phyloP scores from a whole-genome alignment of 2,329 filamentous ascomycete genomes.

The Ampelomyces quisqualis region DNA sequence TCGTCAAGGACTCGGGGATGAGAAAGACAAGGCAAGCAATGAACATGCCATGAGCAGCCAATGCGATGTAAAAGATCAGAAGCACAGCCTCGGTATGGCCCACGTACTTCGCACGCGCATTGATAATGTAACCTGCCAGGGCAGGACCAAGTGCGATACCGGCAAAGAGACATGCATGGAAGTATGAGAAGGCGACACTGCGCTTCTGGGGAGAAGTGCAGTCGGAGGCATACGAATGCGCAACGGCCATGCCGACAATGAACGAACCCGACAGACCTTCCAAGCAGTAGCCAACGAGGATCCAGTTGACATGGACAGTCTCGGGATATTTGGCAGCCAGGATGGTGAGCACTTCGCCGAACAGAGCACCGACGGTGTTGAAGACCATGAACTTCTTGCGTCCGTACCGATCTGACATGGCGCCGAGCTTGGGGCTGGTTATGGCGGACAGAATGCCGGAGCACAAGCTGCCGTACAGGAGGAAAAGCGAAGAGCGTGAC shows the following conservation, averaged over 20 bases:
- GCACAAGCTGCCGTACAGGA: constrained; percentile 71
- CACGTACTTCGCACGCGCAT: constrained; percentile 43
- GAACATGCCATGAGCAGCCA: constrained; percentile 72
- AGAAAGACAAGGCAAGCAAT: constrained; percentile 69
- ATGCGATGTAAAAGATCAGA: constrained; percentile 79
- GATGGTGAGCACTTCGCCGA: constrained; percentile 75
- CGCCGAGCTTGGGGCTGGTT: constrained; percentile 77
- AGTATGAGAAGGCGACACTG: constrained; percentile 81
- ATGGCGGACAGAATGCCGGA: constrained; percentile 77
- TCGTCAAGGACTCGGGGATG: constrained; percentile 82
- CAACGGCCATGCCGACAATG: constrained; percentile 75
- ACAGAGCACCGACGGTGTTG: constrained; percentile 71
- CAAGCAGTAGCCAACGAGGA: constrained; percentile 72
- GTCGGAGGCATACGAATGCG: constrained; percentile 85
- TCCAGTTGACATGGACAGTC: constrained; percentile 70
- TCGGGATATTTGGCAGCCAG: constrained; percentile 75
- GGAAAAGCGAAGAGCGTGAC: constrained; percentile 73
- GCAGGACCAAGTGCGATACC: constrained; percentile 88
- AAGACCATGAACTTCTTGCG: constrained; percentile 72
- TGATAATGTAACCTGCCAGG: constrained; percentile 75
- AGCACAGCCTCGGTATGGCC: constrained; percentile 69
- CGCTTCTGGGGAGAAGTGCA: constrained; percentile 79
- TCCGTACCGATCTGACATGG: constrained; percentile 83
- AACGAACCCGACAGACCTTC: constrained; percentile 90
- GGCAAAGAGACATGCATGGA: constrained; percentile 83